These are phyloP conservation scores for Aspergillus nanangensis DNA, from an alignment of 495 filamentous ascomycete species.

Conservation along the genomic window DNA sequence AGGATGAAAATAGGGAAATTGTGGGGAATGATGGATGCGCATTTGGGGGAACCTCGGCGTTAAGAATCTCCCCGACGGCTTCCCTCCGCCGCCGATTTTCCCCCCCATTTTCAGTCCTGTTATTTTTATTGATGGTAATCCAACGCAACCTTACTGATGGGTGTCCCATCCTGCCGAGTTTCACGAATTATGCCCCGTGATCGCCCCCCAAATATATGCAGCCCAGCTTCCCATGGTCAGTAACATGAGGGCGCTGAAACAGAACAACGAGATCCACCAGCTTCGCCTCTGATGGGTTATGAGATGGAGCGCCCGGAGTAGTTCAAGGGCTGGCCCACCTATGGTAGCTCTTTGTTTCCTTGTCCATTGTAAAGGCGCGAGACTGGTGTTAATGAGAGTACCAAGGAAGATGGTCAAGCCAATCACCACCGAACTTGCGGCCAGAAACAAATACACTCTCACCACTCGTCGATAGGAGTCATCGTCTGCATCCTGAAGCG, in stretches of 20 bases:
- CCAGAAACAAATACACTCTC: conserved; percentile 37
- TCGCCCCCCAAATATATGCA: conserved; percentile 43
- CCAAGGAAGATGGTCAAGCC: conserved; percentile 26
- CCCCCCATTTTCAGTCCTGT: too few relatives aligned
- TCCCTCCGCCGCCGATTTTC: too few relatives aligned
- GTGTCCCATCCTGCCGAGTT: too few relatives aligned
- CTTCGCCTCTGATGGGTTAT: conserved; percentile 18
- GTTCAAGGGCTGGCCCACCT: conserved; percentile 25
- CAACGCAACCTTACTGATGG: too few relatives aligned
- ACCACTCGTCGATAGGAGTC: conserved; percentile 35
- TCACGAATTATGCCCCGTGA: conserved; percentile 33
- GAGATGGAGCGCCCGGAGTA: conserved; percentile 20
- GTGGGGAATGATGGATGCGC: too few relatives aligned
- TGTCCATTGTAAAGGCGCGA: conserved; percentile 39
- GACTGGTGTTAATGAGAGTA: conserved; percentile 14
- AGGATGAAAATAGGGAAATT: not conserved
- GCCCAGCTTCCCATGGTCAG: conserved; percentile 33
- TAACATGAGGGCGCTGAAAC: conserved; percentile 25
- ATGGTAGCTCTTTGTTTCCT: conserved; percentile 28
- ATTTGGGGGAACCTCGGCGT: too few relatives aligned
- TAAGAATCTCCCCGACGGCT: too few relatives aligned
- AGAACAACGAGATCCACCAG: conserved; percentile 20
- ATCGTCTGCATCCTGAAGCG: conserved; percentile 38
- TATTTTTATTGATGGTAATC: too few relatives aligned
- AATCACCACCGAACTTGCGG: conserved; percentile 23